These are phyloP conservation scores for Amyloporia xantha DNA, from an alignment of 768 basidiomycete genomes.

Conservation along the genomic window DNA sequence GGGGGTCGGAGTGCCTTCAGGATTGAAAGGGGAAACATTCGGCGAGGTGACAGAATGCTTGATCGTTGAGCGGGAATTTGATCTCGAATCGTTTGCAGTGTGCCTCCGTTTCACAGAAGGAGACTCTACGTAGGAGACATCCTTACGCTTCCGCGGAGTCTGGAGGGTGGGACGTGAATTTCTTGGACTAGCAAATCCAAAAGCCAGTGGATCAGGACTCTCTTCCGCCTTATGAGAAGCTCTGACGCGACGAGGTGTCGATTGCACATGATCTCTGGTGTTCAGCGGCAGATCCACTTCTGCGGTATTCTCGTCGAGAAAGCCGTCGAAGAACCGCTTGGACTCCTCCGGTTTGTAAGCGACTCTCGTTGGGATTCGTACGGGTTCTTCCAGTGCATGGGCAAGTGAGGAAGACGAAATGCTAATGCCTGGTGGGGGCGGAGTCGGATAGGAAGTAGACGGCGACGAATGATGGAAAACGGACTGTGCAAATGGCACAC, in stretches of 20 bases:
- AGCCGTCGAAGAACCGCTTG: slow-evolving; percentile 56
- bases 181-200: slow-evolving; percentile 27
- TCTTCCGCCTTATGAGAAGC: slow-evolving; percentile 25
- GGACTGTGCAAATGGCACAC: slow-evolving; percentile 54
- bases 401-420: slow-evolving; percentile 73
- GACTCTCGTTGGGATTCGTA: slow-evolving; percentile 21
- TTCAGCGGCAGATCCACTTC: slow-evolving; percentile 23
- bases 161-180: slow-evolving; percentile 21
- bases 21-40: background rate
- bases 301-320: slow-evolving; percentile 49
- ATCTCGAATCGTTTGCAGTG: background rate
- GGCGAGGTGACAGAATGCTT: background rate
- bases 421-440: slow-evolving; percentile 54
- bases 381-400: slow-evolving; percentile 52
- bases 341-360: slow-evolving; percentile 53
- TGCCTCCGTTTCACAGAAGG: slow-evolving; percentile 53
- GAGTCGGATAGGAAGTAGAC: slow-evolving; percentile 63
- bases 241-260: slow-evolving; percentile 15
- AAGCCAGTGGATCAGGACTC: slow-evolving; percentile 54
- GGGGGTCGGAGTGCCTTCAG: slow-evolving; percentile 9
- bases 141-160: slow-evolving; percentile 72
- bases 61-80: slow-evolving; percentile 1
- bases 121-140: slow-evolving; percentile 49
- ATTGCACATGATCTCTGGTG: slow-evolving; percentile 2
- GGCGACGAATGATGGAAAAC: slow-evolving; percentile 58